A percentile compares a stretch with the other conserved stretches of the same genome.
Conservation (phyloP, 2,329 filamentous ascomycete genomes). For the Talaromyces funiculosus region DNA sequence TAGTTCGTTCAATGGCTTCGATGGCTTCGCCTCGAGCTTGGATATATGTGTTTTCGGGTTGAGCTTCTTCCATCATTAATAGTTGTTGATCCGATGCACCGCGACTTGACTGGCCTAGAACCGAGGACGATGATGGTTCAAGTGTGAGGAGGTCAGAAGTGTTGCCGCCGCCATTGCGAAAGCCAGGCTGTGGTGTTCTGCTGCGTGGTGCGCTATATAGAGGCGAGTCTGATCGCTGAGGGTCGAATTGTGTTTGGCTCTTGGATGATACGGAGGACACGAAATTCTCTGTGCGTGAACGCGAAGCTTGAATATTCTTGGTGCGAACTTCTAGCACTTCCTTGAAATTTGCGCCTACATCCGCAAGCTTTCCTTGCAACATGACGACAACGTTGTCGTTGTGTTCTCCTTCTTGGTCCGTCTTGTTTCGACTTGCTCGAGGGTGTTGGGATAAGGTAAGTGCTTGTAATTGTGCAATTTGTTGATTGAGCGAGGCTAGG, state of each 20-base stretch:
- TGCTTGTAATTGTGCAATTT: conserved; percentile 76
- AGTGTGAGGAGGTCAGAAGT: conserved; percentile 68
- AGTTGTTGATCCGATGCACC: conserved; percentile 76
- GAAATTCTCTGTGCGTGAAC: conserved; percentile 91
- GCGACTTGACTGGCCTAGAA: conserved; percentile 40
- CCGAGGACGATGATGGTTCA: conserved; percentile 58
- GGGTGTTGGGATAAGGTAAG: conserved; percentile 74
- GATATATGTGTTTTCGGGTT: conserved; percentile 80
- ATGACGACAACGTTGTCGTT: conserved; percentile 96
- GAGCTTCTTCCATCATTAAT: conserved; percentile 88
- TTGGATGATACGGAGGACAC: conserved; percentile 82
- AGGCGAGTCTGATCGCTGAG: conserved; percentile 73
- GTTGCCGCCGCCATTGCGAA: conserved; percentile 32
- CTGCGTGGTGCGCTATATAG: conserved; percentile 74
- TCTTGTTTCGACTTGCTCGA: conserved; percentile 42
- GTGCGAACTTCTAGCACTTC: conserved; percentile 93
- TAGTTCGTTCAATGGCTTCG: conserved; percentile 93
- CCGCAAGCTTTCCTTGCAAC: conserved; percentile 83
- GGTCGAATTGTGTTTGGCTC: conserved; percentile 56
- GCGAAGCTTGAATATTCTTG: conserved; percentile 93
- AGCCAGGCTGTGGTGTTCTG: conserved; percentile 56
- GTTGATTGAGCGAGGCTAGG: conserved; percentile 74
- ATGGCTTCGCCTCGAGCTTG: conserved; percentile 92
- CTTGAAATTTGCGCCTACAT: conserved; percentile 93
- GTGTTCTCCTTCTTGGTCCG: conserved; percentile 83